phyloP scores from a whole-genome alignment of 2,329 filamentous ascomycete genomes.

The Cryphonectria carpinicola region DNA sequence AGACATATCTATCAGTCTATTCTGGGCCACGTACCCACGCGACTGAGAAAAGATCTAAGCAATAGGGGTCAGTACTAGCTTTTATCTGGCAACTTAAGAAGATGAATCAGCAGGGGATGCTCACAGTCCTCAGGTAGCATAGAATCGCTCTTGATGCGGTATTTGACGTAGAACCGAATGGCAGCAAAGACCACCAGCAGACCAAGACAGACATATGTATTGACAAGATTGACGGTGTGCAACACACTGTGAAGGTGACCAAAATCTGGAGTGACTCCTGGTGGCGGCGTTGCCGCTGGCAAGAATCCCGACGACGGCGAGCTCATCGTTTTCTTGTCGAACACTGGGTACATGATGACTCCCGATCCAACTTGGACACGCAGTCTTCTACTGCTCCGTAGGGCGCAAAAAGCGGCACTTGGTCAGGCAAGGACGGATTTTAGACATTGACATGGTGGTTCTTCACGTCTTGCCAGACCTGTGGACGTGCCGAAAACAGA shows the following conservation, averaged over 20 bases:
- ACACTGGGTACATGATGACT: neutral
- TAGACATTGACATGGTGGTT: neutral
- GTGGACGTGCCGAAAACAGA: too few relatives aligned
- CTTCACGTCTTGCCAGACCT: neutral
- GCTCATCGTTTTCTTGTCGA: neutral
- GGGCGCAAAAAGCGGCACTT: neutral
- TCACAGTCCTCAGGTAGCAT: conserved; percentile 6
- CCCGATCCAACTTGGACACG: neutral
- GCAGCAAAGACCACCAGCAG: conserved; percentile 1
- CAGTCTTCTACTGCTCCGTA: neutral
- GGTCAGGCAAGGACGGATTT: neutral
- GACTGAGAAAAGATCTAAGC: neutral
- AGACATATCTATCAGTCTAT: neutral
- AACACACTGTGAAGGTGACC: neutral
- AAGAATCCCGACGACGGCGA: neutral
- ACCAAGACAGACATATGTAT: conserved; percentile 4
- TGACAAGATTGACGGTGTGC: neutral
- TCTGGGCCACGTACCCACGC: neutral
- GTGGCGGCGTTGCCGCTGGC: conserved; percentile 7
- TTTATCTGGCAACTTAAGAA: neutral
- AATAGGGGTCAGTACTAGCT: neutral
- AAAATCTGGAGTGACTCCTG: conserved; percentile 1
- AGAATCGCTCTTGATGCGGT: neutral
- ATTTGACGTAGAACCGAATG: conserved; percentile 2
- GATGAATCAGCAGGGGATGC: neutral